Percentiles rank a stretch among this genome's conserved stretches.
Evolutionary conservation across 257 asterid genomes (phyloP).

Genomic region (Solanum rostratum): DNA sequence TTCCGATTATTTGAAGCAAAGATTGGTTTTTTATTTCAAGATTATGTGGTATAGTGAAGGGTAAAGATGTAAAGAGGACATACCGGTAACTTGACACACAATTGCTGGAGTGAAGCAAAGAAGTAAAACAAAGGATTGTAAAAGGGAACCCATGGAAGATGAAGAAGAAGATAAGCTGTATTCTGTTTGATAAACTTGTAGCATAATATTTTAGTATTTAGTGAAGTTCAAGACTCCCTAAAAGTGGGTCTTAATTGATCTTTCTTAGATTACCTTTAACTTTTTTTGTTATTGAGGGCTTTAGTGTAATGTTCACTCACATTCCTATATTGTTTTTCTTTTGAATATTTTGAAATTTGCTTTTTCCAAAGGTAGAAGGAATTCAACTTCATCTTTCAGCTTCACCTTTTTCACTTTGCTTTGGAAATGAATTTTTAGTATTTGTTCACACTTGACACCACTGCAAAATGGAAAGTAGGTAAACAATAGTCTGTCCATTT

Average conservation of each 20-base stretch:
- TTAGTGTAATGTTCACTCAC: constrained; percentile 26
- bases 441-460: constrained; percentile 14
- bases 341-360: constrained; percentile 14
- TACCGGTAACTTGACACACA: constrained; percentile 68
- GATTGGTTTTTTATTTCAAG: neutral
- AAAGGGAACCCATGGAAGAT: constrained; percentile 39
- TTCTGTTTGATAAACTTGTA: neutral
- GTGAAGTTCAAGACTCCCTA: constrained; percentile 8
- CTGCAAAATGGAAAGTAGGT: constrained; percentile 31
- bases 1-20: neutral
- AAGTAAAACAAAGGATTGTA: constrained; percentile 16
- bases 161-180: constrained; percentile 12
- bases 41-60: neutral
- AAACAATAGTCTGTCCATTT: neutral
- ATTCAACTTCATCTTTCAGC: constrained; percentile 20
- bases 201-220: neutral
- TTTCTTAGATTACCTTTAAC: constrained; percentile 15
- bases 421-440: constrained; percentile 39
- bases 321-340: constrained; percentile 8
- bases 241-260: neutral
- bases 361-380: constrained; percentile 1
- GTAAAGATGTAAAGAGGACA: constrained; percentile 9
- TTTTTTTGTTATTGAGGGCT: constrained; percentile 12
- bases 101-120: constrained; percentile 38
- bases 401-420: constrained; percentile 27